Base-by-base conservation (phyloP, 768 basidiomycete species). In the Pholiota conissans region DNA sequence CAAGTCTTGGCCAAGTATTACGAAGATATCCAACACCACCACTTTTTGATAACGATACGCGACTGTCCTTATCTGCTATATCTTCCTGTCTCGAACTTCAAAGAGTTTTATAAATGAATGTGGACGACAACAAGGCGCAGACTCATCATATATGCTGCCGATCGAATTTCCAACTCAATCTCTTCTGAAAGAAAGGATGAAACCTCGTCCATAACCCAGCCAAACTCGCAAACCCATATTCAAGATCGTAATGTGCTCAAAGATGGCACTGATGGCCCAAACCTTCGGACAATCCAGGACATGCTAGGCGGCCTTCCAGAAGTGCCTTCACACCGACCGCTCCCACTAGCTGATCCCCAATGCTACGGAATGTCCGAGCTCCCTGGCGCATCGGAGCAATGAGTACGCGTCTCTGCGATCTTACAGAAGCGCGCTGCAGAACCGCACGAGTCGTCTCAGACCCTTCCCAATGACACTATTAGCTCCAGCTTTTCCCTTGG, bases 321-420 rank as follows among this genome's bases (percentile, higher is more conserved):
- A 13, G 9, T 22, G 3, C 26, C 22, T n/a, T n/a, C n/a, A n/a
- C n/a, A n/a, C n/a, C n/a, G n/a, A n/a, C n/a, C n/a, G n/a, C 47
- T 50, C 26, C 34, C 54, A n/a, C 49, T 63, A 8, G 37, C 32
- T 5, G 48, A 67, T 49, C 81, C 81, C 22, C 62, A 65, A 56
- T 84, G 82, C 46, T 58, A 69, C 39, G 76, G 76, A 34, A 75
- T 82, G 73, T 55, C 71, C 40, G 83, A 84, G 53, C 68, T 80
- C 6, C 66, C 79, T 5, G 63, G 67, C 9, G 80, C 81, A 1
- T 46, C 60, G 0, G 16, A 63, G 0, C 73, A 76, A 56, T 79
- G 83, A 2, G 64, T 68, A 3, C 72, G 70, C 26, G 63, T 81
- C 11, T 61, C 62, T 30, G 64, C 34, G 20, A 64, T 67, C 28